Percentiles rank a stretch among this genome's conserved stretches.
These are phyloP conservation scores for Leishmania martiniquensis DNA, from an alignment of 208 protist genomes.

Conservation along the genomic window DNA sequence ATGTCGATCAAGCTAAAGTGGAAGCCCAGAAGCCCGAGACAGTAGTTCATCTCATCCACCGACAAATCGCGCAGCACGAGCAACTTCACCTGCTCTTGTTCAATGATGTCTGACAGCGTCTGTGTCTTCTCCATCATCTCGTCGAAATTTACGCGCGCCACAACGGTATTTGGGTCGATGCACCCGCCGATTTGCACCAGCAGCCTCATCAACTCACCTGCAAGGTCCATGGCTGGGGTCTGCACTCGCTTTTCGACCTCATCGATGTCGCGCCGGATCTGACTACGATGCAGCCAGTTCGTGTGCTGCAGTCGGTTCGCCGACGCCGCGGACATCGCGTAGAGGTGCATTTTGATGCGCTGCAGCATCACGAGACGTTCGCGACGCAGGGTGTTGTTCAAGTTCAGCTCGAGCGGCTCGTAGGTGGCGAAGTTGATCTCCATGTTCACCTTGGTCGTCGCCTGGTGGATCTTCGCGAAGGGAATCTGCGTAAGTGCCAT, in stretches of 20 bases:
- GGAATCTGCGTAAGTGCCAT: constrained; percentile 53
- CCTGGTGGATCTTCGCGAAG: constrained; percentile 37
- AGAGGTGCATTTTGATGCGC: constrained; percentile 39
- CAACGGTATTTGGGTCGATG: constrained; percentile 45
- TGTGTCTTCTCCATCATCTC: constrained; percentile 28
- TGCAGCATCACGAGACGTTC: constrained; percentile 43
- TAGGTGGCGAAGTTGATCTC: constrained; percentile 39
- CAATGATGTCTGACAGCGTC: constrained; percentile 40
- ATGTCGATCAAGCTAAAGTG: constrained; percentile 51
- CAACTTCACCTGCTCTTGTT: constrained; percentile 33
- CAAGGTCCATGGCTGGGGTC: constrained; percentile 36
- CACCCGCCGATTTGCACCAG: constrained; percentile 34
- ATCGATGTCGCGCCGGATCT: constrained; percentile 26
- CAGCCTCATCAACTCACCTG: constrained; percentile 49
- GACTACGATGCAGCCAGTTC: constrained; percentile 6
- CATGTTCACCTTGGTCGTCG: constrained; percentile 22
- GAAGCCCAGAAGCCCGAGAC: constrained; percentile 41
- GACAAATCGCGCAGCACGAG: constrained; percentile 39
- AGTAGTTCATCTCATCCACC: constrained; percentile 43
- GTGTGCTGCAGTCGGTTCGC: constrained; percentile 26
- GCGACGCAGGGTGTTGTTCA: constrained; percentile 45
- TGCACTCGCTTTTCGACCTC: constrained; percentile 41
- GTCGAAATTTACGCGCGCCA: constrained; percentile 41
- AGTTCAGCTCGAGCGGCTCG: constrained; percentile 51
- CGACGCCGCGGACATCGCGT: constrained; percentile 47